Evolutionary conservation across 345 rosid genomes (phyloP).

Genomic region (Murraya paniculata): DNA sequence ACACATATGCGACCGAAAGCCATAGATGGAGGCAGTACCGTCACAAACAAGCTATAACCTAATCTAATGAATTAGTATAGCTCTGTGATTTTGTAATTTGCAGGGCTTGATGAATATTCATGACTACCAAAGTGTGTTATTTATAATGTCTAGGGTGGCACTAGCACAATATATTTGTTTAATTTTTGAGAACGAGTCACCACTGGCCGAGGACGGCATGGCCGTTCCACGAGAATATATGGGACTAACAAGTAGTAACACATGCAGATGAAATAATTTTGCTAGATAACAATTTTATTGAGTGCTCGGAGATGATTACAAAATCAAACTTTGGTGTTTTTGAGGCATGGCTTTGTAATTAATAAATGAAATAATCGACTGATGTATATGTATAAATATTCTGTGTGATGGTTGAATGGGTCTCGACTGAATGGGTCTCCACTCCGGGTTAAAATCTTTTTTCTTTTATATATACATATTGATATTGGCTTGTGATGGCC

Average conservation of each 20-base stretch:
- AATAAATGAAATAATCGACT: no score
- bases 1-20: conserved; percentile 12
- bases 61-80: background rate
- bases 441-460: no score
- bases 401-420: no score
- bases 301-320: background rate
- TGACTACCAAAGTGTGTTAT: background rate
- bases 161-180: background rate
- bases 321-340: no score
- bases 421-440: no score
- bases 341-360: background rate
- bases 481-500: no score
- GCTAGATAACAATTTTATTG: background rate
- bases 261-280: background rate
- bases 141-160: background rate
- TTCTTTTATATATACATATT: no score
- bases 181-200: background rate
- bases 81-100: background rate
- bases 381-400: no score
- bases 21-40: background rate
- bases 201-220: background rate
- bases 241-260: background rate
- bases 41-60: background rate
- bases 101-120: background rate
- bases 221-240: background rate